Evolutionary conservation across 371 early-diverging fungal genomes (phyloP), one percentile per base, ranked within the genome.

Genomic region (Saksenaea vasiformis): DNA sequence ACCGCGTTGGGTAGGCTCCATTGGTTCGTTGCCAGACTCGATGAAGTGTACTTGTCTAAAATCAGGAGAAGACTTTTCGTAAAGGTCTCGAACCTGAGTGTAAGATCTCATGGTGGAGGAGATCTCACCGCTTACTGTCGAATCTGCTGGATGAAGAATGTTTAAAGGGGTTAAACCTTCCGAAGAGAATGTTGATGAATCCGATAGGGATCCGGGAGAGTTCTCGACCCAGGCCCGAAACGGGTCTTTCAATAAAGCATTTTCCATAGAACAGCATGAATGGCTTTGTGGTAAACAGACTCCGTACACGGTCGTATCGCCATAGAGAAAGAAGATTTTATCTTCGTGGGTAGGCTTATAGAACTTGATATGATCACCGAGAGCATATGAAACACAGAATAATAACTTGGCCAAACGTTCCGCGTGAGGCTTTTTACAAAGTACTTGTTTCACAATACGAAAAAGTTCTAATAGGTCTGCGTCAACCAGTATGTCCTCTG

Each of bases 401-500:
- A 77, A 62, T 0, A 82, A 56, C 56, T 77, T 74, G 60, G 82
- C 77, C 14, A 82, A 26, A 36, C 70, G 62, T 51, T 78, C 79
- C 9, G 79, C 51, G 47, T 74, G 70, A 13, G 75, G 77, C 10
- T 69, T 69, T 47, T 77, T 77, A 14, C 71, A 59, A 38, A 78
- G 58, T 19, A 78, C 69, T 54, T 77, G 82, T 55, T 78, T 77
- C 27, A 78, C 56, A 24, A 78, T 69, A 61, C 76, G 75, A 67
- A 82, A 82, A 10, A 82, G 56, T 35, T 78, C 79, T 13, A 82
- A 59, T 5, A 82, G 54, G 24, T 82, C 79, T 53, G 78, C 79
- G 55, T 82, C 82, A 9, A 64, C 63, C n/a, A 82, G 58, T 41
- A 82, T 82, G 37, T 82, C 82, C 64, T 77, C 79, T n/a, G 77